phyloP scores from a whole-genome alignment of 129 eudicot species.

The carrot (Daucus carota) region DNA sequence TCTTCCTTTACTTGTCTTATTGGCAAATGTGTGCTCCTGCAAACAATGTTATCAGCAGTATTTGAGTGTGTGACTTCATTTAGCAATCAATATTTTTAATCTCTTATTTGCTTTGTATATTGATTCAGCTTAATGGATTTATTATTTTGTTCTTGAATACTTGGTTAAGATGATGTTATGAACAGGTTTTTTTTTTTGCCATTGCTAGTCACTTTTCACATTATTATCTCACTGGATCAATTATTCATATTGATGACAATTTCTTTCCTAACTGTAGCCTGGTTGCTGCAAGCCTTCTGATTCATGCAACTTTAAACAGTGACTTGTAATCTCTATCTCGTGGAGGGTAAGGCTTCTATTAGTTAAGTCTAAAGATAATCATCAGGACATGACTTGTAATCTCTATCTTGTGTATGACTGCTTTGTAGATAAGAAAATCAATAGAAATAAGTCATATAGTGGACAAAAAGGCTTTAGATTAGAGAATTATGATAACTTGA shows the following conservation, averaged over 20 bases:
- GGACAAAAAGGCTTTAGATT: background rate
- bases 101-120: background rate
- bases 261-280: constrained; percentile 39
- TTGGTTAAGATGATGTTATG: background rate
- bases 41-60: background rate
- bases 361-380: background rate
- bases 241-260: background rate
- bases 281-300: constrained; percentile 91
- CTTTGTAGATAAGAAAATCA: background rate
- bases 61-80: background rate
- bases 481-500: background rate
- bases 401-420: background rate
- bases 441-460: background rate
- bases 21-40: background rate
- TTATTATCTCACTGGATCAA: background rate
- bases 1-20: background rate
- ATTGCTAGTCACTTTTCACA: background rate
- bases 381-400: background rate
- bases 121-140: background rate
- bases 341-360: too few relatives aligned
- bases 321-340: too few relatives aligned
- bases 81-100: background rate
- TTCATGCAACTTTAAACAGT: constrained; percentile 49
- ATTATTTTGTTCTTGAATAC: background rate
- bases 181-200: background rate